Conservation (phyloP, 2,329 filamentous ascomycete species). For the Raffaelea ambrosiae region DNA sequence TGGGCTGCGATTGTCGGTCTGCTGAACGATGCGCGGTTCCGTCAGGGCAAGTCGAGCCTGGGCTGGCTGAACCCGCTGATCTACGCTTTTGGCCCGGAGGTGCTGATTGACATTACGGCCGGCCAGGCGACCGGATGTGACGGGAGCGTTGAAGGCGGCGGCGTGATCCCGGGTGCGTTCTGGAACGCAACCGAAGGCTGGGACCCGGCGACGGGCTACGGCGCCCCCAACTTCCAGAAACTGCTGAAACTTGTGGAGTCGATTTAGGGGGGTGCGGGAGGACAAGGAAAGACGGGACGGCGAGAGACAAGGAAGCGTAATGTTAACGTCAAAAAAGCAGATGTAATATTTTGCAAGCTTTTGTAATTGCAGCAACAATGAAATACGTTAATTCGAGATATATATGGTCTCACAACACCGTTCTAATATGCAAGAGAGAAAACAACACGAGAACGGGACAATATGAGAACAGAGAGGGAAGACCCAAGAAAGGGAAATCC, state of each 20-base stretch:
- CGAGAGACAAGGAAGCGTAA: too few species aligned
- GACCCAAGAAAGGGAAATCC: too few species aligned
- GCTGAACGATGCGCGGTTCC: conserved; percentile 54
- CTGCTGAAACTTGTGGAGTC: conserved; percentile 9
- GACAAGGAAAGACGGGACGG: too few species aligned
- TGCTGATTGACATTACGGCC: conserved; percentile 27
- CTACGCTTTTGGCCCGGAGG: conserved; percentile 27
- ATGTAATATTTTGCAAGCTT: too few species aligned
- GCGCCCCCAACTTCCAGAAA: conserved; percentile 14
- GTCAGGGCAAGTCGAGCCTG: conserved; percentile 40
- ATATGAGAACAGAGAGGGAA: too few species aligned
- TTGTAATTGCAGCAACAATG: too few species aligned
- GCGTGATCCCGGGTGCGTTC: conserved; percentile 10
- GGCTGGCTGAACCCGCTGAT: conserved; percentile 57
- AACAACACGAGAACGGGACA: too few species aligned
- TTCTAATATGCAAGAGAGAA: too few species aligned
- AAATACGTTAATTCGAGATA: too few species aligned
- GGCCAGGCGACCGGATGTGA: conserved; percentile 26
- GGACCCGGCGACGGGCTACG: conserved; percentile 14
- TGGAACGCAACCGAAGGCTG: conserved; percentile 15
- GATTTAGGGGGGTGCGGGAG: not conserved
- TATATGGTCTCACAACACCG: too few species aligned
- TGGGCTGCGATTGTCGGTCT: conserved; percentile 55
- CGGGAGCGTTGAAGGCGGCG: conserved; percentile 34
- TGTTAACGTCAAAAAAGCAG: too few species aligned